Evolutionary conservation across 1,284 basidiomycete genomes (phyloP).

Genomic region (Sporisorium graminicola): DNA sequence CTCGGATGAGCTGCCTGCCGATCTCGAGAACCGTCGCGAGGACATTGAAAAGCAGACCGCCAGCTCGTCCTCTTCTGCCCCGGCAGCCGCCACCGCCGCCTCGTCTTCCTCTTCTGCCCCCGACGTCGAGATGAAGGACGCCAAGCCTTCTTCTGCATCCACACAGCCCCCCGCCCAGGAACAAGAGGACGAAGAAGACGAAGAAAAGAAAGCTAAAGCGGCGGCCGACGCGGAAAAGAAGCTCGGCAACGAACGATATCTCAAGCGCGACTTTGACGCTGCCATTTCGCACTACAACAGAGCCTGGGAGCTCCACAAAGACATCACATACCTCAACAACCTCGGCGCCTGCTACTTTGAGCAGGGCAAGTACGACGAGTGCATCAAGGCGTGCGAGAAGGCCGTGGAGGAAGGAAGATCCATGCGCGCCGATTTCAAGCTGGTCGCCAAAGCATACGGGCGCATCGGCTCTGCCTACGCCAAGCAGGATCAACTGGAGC

Average conservation of each 20-base stretch:
- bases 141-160: constrained; percentile 9
- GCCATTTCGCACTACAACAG: constrained; percentile 73
- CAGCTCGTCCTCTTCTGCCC: constrained; percentile 17
- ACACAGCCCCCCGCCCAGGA: constrained; percentile 15
- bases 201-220: constrained; percentile 57
- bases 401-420: constrained; percentile 92
- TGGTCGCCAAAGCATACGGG: constrained; percentile 81
- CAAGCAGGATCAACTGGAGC: constrained; percentile 81
- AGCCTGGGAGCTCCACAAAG: constrained; percentile 94
- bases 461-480: constrained; percentile 88
- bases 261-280: constrained; percentile 76
- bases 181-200: constrained; percentile 55
- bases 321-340: constrained; percentile 84
- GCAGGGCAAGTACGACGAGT: constrained; percentile 88
- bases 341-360: constrained; percentile 89
- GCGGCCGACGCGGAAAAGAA: constrained; percentile 70
- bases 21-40: constrained; percentile 69
- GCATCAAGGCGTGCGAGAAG: constrained; percentile 91
- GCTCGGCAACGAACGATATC: constrained; percentile 85
- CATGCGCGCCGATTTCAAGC: constrained; percentile 74
- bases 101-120: constrained; percentile 17
- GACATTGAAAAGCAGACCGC: constrained; percentile 65
- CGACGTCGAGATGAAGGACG: constrained; percentile 46
- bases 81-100: constrained; percentile 1
- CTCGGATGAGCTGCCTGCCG: constrained; percentile 82